phyloP scores from a whole-genome alignment of 163 green algal genomes.

The Chloromonas sp. region DNA sequence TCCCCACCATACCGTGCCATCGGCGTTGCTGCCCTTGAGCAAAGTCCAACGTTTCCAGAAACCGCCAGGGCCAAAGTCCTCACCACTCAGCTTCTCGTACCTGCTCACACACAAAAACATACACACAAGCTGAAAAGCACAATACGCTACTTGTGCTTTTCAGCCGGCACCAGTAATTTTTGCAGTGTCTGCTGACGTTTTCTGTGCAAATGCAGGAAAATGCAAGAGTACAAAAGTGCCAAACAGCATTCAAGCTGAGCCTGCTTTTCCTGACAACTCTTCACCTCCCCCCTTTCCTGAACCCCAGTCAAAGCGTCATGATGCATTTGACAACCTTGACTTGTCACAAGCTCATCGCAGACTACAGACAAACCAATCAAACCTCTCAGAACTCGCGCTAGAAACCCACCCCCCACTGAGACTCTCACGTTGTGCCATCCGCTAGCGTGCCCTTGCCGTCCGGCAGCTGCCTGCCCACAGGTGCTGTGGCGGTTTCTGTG shows the following conservation, averaged over 20 bases:
- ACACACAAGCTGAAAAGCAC: too few species aligned
- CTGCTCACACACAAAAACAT: too few species aligned
- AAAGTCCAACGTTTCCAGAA: conserved; percentile 72
- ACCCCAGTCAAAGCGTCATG: too few species aligned
- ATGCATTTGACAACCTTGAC: background rate
- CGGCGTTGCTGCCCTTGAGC: conserved; percentile 41
- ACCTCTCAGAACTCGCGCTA: background rate
- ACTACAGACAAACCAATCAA: background rate
- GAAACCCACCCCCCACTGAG: too few species aligned
- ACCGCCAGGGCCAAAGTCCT: conserved; percentile 49
- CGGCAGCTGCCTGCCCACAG: conserved; percentile 35
- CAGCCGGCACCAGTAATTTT: too few species aligned
- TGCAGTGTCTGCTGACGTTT: too few species aligned
- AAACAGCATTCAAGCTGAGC: too few species aligned
- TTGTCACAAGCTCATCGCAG: background rate
- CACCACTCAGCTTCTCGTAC: conserved; percentile 28
- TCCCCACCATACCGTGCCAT: conserved; percentile 22
- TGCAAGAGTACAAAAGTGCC: too few species aligned
- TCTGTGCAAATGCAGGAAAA: too few species aligned
- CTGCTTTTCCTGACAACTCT: too few species aligned
- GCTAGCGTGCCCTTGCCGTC: conserved; percentile 49
- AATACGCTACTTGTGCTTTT: too few species aligned
- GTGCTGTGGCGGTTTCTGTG: background rate
- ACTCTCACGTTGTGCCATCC: conserved; percentile 51
- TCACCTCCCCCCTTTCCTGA: too few species aligned